phyloP scores from a whole-genome alignment of 352 stramenopile species.

The Aphanomyces astaci region DNA sequence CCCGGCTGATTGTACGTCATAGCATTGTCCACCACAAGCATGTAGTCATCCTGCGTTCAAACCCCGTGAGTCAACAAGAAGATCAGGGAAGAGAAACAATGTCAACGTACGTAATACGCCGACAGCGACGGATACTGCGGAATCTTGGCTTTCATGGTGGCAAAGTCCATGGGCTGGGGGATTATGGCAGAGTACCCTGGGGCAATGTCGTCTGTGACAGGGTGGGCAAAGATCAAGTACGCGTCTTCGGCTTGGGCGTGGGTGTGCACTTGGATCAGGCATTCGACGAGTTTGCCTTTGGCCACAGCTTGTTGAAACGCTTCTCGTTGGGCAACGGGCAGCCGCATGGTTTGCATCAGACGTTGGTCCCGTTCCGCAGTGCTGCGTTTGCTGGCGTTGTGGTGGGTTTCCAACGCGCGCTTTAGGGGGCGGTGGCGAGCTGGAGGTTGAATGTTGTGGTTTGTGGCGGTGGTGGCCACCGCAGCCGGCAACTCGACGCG shows the following conservation, averaged over 20 bases:
- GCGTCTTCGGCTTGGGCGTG: constrained; percentile 39
- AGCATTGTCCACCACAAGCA: constrained; percentile 71
- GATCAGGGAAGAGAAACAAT: not conserved
- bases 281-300: constrained; percentile 1
- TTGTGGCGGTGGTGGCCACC: not conserved
- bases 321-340: constrained; percentile 48
- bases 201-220: constrained; percentile 87
- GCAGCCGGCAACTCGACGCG: not conserved
- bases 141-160: constrained; percentile 86
- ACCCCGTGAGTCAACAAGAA: constrained; percentile 1
- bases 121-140: constrained; percentile 54
- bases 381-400: not conserved
- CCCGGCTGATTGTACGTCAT: constrained; percentile 74
- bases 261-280: constrained; percentile 3
- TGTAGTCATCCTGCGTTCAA: constrained; percentile 46
- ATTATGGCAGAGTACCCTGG: constrained; percentile 90
- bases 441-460: constrained; percentile 35
- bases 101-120: constrained; percentile 69
- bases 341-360: constrained; percentile 31
- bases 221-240: constrained; percentile 75
- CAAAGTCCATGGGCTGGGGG: constrained; percentile 88
- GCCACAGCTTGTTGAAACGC: constrained; percentile 33
- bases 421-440: constrained; percentile 17
- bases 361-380: not conserved
- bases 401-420: not conserved